Evolutionary conservation across 2,329 filamentous ascomycete species (phyloP).

Genomic region (Monilinia laxa): DNA sequence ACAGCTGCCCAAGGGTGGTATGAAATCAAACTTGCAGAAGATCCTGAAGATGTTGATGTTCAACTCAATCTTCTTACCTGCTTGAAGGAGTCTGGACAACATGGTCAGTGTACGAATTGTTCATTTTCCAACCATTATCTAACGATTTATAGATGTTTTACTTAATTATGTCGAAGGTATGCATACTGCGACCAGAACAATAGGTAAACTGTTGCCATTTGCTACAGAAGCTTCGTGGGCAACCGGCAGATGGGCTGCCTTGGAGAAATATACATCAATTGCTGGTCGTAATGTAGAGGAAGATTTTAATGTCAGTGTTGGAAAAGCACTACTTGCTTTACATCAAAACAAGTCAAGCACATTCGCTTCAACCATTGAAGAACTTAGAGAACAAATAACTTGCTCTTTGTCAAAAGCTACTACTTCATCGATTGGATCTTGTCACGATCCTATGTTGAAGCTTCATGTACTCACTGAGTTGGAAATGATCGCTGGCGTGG

Average conservation of each 20-base stretch:
- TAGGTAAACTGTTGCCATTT: conserved; percentile 71
- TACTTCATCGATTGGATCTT: conserved; percentile 78
- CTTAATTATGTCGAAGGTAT: conserved; percentile 85
- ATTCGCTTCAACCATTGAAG: conserved; percentile 59
- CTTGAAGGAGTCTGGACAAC: conserved; percentile 91
- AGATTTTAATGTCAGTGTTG: conserved; percentile 83
- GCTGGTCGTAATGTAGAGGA: conserved; percentile 49
- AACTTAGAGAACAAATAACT: conserved; percentile 68
- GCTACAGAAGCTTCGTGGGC: conserved; percentile 92
- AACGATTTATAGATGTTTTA: conserved; percentile 62
- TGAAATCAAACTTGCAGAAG: conserved; percentile 80
- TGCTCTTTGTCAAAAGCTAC: conserved; percentile 72
- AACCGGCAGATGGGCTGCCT: conserved; percentile 74
- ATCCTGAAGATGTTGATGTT: conserved; percentile 72
- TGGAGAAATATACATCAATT: conserved; percentile 63
- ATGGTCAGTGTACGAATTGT: conserved; percentile 57
- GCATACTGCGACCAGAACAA: conserved; percentile 48
- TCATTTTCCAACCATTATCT: conserved; percentile 19
- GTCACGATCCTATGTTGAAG: conserved; percentile 80
- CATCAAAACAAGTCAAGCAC: conserved; percentile 50
- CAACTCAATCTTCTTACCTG: conserved; percentile 85
- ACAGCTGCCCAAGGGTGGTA: conserved; percentile 97
- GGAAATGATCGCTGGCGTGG: conserved; percentile 65
- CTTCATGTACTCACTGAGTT: conserved; percentile 87
- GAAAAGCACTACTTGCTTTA: conserved; percentile 62